Conservation (phyloP, 257 asterid genomes). For the Solanum clarkiae region DNA sequence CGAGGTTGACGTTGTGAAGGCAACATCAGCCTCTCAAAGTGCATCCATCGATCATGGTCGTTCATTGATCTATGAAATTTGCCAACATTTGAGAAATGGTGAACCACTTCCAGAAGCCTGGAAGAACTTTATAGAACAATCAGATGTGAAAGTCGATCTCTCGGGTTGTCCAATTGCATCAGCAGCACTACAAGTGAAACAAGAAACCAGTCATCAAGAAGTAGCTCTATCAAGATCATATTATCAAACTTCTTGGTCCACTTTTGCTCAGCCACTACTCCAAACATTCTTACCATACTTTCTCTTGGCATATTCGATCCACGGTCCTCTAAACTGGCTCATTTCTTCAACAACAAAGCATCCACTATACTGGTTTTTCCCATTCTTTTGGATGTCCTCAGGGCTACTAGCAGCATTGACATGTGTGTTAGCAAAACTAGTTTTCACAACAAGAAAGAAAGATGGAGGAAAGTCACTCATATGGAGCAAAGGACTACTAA, state of each 20-base stretch:
- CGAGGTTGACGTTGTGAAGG: slow-evolving; percentile 67
- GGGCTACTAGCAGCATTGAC: slow-evolving; percentile 38
- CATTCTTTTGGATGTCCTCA: slow-evolving; percentile 63
- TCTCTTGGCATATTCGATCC: slow-evolving; percentile 31
- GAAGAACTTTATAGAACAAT: slow-evolving; percentile 69
- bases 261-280: slow-evolving; percentile 47
- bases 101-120: slow-evolving; percentile 75
- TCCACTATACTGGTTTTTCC: slow-evolving; percentile 45
- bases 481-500: slow-evolving; percentile 48
- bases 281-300: slow-evolving; percentile 67
- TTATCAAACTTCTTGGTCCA: slow-evolving; percentile 56
- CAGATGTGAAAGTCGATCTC: slow-evolving; percentile 78
- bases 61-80: slow-evolving; percentile 60
- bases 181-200: slow-evolving; percentile 16
- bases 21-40: slow-evolving; percentile 66
- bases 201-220: slow-evolving; percentile 2
- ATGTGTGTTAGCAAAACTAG: slow-evolving; percentile 43
- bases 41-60: slow-evolving; percentile 92
- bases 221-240: slow-evolving; percentile 50
- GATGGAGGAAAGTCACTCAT: slow-evolving; percentile 48
- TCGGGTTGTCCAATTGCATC: slow-evolving; percentile 65
- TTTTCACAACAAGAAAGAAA: slow-evolving; percentile 54
- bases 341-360: slow-evolving; percentile 12
- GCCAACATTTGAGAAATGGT: slow-evolving; percentile 69
- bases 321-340: slow-evolving; percentile 29